phyloP scores from a whole-genome alignment of 2,329 filamentous ascomycete species.

The Colletotrichum australisinense region DNA sequence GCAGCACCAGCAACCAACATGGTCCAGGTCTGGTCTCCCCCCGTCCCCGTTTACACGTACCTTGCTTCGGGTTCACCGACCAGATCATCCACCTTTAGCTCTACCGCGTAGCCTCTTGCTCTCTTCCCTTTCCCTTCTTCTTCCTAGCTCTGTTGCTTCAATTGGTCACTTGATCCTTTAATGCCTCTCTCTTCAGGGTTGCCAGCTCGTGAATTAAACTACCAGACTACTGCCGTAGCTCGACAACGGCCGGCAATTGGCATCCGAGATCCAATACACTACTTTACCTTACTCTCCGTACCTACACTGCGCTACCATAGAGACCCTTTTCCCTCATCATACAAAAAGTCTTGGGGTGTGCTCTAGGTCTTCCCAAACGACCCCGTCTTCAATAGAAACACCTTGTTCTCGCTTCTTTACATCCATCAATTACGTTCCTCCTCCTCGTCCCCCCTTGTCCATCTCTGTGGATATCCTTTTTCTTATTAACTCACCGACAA shows the following conservation, averaged over 20 bases:
- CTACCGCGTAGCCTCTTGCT: neutral
- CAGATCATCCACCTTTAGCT: neutral
- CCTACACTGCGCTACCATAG: neutral
- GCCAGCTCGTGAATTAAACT: neutral
- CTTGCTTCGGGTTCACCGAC: conserved; percentile 7
- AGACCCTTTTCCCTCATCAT: neutral
- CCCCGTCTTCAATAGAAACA: neutral
- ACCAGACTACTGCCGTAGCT: neutral
- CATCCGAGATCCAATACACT: conserved; percentile 4
- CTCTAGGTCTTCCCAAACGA: neutral
- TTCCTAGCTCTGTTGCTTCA: neutral
- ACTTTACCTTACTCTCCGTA: neutral
- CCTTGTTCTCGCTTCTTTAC: neutral
- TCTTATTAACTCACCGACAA: neutral
- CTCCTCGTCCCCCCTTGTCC: neutral
- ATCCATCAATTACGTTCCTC: neutral
- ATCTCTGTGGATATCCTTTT: neutral
- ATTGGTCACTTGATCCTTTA: conserved; percentile 10
- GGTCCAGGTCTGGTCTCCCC: neutral
- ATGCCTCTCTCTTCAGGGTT: neutral
- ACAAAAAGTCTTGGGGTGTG: conserved; percentile 23
- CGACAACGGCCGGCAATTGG: conserved; percentile 1
- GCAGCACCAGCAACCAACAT: neutral
- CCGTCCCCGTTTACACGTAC: neutral
- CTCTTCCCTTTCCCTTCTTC: neutral